A percentile compares a stretch with the other conserved stretches of the same genome.
Conservation (phyloP, 1,139 yeast species). For the Oligophagozyma castellii region DNA sequence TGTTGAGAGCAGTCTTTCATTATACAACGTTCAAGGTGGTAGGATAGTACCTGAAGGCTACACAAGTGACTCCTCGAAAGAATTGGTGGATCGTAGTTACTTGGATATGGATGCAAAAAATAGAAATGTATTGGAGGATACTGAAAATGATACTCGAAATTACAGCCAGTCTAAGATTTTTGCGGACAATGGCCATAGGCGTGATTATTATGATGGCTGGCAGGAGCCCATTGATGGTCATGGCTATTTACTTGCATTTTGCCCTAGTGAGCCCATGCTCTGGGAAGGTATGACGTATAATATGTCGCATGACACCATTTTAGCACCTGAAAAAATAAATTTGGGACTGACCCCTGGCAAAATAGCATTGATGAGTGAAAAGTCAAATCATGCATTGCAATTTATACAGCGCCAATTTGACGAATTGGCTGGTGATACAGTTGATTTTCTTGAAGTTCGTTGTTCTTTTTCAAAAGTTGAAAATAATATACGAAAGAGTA, state of each 20-base stretch:
- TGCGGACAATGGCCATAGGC: conserved; percentile 4
- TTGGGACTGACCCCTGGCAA: conserved; percentile 49
- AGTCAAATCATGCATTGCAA: conserved; percentile 37
- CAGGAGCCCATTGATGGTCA: conserved; percentile 26
- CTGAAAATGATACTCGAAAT: not conserved
- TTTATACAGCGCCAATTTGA: conserved; percentile 34
- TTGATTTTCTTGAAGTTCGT: conserved; percentile 41
- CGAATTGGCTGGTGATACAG: conserved; percentile 41
- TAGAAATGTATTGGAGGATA: conserved; percentile 6
- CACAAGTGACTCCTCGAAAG: conserved; percentile 13
- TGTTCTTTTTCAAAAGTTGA: conserved; percentile 68
- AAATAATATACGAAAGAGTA: conserved; percentile 53
- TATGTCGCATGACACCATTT: conserved; percentile 22
- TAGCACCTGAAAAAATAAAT: conserved; percentile 19
- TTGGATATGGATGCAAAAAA: conserved; percentile 9
- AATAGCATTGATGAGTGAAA: conserved; percentile 55
- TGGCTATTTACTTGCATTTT: conserved; percentile 59
- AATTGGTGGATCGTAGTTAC: conserved; percentile 18
- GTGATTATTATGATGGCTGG: conserved; percentile 21
- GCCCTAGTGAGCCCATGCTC: conserved; percentile 73
- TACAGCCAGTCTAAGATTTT: conserved; percentile 2
- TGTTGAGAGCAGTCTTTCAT: conserved; percentile 20
- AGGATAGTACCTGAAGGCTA: conserved; percentile 13
- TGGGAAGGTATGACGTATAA: conserved; percentile 81
- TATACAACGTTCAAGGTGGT: conserved; percentile 21